Evolutionary conservation across 768 basidiomycete genomes (phyloP), one percentile per base, ranked within the genome.

Genomic region (Kwoniella pini): DNA sequence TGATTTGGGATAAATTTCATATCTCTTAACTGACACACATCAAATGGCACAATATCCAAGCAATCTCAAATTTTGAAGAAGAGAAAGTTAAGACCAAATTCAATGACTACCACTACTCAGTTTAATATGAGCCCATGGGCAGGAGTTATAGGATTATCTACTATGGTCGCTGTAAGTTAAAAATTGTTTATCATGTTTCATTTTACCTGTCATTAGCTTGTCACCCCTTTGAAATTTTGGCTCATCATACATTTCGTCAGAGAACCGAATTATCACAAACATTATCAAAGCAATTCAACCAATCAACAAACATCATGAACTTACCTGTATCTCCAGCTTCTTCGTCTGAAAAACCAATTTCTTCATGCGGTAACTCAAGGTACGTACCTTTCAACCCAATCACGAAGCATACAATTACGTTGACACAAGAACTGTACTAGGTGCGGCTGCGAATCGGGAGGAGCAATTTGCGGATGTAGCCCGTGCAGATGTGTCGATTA

Each of bases 121-220:
- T 7, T 15, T 36, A 36, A 36, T 7, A 46, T 46, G 45, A 46
- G 22, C 45, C 22, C 45, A 21, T 46, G 45, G 42, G 19, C 27
- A 46, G 45, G 22, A 2, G 24, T 46, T 24, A 46, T 46, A 46
- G 45, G 19, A 24, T 15, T 46, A 0, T 46, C 45, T 13, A 46
- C 45, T 15, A 46, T 46, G 45, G 45, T 46, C 22, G 45, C 45
- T 46, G 45, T 46, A 46, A 46, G 45, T 27, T 36, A 15, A n/a
- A n/a, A n/a, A n/a, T n/a, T n/a, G n/a, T n/a, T n/a, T n/a, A n/a
- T n/a, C n/a, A n/a, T n/a, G n/a, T n/a, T n/a, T n/a, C n/a, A n/a
- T n/a, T n/a, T n/a, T n/a, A n/a, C n/a, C n/a, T n/a, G n/a, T n/a
- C n/a, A n/a, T n/a, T n/a, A n/a, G n/a, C n/a, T n/a, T n/a, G n/a